These are phyloP conservation scores for Fusarium nelsonii DNA, from an alignment of 2,329 filamentous ascomycete genomes.

Conservation along the genomic window DNA sequence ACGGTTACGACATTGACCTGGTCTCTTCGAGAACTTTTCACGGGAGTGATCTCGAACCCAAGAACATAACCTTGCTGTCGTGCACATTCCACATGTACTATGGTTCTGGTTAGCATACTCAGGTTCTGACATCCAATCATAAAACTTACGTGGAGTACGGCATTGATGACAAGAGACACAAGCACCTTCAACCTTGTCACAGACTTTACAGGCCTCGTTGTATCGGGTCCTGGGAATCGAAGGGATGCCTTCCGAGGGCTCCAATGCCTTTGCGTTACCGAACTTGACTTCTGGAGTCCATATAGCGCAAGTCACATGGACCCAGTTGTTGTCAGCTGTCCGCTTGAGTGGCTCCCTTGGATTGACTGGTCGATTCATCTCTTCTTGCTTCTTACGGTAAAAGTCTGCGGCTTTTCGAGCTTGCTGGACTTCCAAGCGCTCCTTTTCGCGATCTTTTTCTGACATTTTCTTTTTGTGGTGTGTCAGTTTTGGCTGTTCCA, in stretches of 20 bases:
- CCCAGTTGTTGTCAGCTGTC: constrained; percentile 97
- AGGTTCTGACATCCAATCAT: not conserved
- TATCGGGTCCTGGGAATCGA: constrained; percentile 80
- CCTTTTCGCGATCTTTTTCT: constrained; percentile 90
- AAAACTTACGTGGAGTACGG: constrained; percentile 61
- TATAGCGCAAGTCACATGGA: constrained; percentile 92
- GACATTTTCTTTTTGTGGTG: constrained; percentile 84
- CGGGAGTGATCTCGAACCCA: constrained; percentile 89
- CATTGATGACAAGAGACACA: constrained; percentile 87
- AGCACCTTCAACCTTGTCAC: constrained; percentile 80
- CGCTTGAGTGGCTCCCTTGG: constrained; percentile 93
- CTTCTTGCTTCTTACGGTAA: constrained; percentile 85
- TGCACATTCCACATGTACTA: constrained; percentile 91
- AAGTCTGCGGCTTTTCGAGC: constrained; percentile 83
- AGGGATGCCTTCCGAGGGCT: constrained; percentile 90
- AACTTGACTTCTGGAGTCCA: constrained; percentile 96
- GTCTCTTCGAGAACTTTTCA: constrained; percentile 89
- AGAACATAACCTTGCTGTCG: constrained; percentile 84
- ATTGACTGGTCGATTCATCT: constrained; percentile 83
- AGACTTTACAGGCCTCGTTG: constrained; percentile 84
- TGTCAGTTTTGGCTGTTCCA: constrained; percentile 72
- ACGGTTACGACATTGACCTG: constrained; percentile 83
- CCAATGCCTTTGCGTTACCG: constrained; percentile 82
- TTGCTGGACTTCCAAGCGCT: constrained; percentile 86
- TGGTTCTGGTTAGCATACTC: constrained; percentile 37